phyloP scores from a whole-genome alignment of 2,329 filamentous ascomycete species.

The Juglanconis juglandina region DNA sequence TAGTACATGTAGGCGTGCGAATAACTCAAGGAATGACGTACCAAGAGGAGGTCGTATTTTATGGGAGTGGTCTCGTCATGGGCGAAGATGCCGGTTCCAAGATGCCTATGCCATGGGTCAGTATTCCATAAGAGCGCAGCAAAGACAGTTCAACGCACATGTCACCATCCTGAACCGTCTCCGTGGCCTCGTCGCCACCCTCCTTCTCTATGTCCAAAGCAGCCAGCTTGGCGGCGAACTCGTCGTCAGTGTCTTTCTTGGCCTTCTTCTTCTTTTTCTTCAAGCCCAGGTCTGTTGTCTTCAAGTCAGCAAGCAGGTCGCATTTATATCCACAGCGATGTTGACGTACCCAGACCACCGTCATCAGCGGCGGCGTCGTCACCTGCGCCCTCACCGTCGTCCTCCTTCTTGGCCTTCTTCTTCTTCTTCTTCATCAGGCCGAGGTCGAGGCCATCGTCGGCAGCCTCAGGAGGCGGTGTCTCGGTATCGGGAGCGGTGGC shows the following conservation, averaged over 20 bases:
- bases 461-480: constrained; percentile 55
- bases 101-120: constrained; percentile 10
- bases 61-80: constrained; percentile 77
- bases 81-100: constrained; percentile 82
- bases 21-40: constrained; percentile 22
- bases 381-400: constrained; percentile 52
- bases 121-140: neutral
- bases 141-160: constrained; percentile 55
- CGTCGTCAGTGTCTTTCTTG: constrained; percentile 49
- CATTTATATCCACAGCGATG: neutral
- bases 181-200: constrained; percentile 53
- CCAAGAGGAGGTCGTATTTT: constrained; percentile 79
- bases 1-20: neutral
- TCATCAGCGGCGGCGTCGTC: constrained; percentile 41
- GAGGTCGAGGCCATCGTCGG: constrained; percentile 52
- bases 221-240: constrained; percentile 58
- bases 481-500: constrained; percentile 25
- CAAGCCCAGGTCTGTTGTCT: constrained; percentile 51
- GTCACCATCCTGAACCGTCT: constrained; percentile 64
- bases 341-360: constrained; percentile 23
- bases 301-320: neutral
- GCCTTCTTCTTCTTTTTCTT: constrained; percentile 70
- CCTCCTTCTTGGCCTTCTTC: constrained; percentile 58
- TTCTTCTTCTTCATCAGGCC: constrained; percentile 74
- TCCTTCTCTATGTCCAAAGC: constrained; percentile 59